phyloP scores from a whole-genome alignment of 805 yeast genomes.

The Pichia nakasei region DNA sequence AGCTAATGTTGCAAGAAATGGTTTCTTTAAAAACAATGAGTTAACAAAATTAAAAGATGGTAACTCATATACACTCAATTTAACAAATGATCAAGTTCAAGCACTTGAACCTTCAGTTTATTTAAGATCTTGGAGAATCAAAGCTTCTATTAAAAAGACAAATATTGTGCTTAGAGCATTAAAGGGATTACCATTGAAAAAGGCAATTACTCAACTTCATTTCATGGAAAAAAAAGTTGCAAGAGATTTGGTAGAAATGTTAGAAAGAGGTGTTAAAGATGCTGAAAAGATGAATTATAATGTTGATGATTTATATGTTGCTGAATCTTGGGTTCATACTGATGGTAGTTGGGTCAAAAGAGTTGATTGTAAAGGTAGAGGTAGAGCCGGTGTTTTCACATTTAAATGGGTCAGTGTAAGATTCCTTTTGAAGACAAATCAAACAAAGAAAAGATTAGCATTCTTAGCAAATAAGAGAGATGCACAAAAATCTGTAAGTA shows the following conservation, averaged over 20 bases:
- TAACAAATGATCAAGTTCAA: conserved; percentile 59
- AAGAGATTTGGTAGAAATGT: conserved; percentile 66
- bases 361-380: conserved; percentile 81
- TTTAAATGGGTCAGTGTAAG: conserved; percentile 77
- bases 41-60: conserved; percentile 37
- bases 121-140: conserved; percentile 70
- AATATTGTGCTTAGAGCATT: conserved; percentile 71
- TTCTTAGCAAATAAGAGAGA: conserved; percentile 28
- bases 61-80: conserved; percentile 36
- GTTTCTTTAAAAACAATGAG: conserved; percentile 60
- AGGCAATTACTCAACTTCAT: conserved; percentile 88
- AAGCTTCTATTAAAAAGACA: conserved; percentile 84
- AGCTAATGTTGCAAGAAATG: conserved; percentile 49
- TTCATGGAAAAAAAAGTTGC: conserved; percentile 75
- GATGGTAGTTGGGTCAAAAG: conserved; percentile 71
- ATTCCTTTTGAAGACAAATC: conserved; percentile 63
- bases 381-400: conserved; percentile 70
- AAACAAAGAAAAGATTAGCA: conserved; percentile 32
- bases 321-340: conserved; percentile 85
- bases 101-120: conserved; percentile 84
- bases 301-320: conserved; percentile 56
- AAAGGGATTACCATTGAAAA: conserved; percentile 57
- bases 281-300: conserved; percentile 52
- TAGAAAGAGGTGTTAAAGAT: conserved; percentile 64
- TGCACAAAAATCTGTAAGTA: conserved; percentile 33